Conservation (phyloP, 305 asterid species). For the Fraxinus velutina region DNA sequence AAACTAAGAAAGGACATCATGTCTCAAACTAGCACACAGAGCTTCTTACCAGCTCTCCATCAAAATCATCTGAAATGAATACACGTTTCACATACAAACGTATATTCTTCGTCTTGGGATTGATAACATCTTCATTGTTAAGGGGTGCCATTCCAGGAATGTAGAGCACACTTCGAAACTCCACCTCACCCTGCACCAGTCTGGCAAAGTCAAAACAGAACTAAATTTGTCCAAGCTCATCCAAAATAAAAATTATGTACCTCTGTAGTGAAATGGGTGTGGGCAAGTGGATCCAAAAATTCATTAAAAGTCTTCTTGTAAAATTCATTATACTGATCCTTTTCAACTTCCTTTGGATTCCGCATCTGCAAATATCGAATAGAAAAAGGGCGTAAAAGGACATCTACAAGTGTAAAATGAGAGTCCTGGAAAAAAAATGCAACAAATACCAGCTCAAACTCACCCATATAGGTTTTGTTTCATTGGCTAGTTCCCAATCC, state of each 20-base stretch:
- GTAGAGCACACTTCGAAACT: constrained; percentile 84
- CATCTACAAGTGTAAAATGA: not conserved
- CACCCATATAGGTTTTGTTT: constrained; percentile 98
- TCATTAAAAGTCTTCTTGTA: constrained; percentile 77
- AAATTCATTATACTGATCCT: constrained; percentile 78
- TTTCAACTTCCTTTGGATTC: constrained; percentile 85
- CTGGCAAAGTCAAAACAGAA: constrained; percentile 17
- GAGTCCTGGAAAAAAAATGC: not conserved
- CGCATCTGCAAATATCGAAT: constrained; percentile 60
- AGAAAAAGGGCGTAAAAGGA: not conserved
- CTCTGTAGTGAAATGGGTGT: constrained; percentile 91
- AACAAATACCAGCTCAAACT: constrained; percentile 23
- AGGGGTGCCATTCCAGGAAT: constrained; percentile 99
- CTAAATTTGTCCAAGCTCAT: constrained; percentile 6
- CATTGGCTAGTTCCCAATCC: constrained; percentile 95
- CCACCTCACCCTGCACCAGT: constrained; percentile 88
- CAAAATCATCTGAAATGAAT: constrained; percentile 94
- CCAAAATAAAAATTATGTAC: constrained; percentile 32
- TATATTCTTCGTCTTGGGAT: constrained; percentile 90
- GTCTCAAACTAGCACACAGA: constrained; percentile 1
- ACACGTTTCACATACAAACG: constrained; percentile 91
- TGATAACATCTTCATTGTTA: constrained; percentile 85
- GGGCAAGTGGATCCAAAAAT: constrained; percentile 79
- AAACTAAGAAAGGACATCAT: not conserved
- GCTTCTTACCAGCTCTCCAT: constrained; percentile 84